phyloP scores from a whole-genome alignment of 208 protist species.

The Acanthamoeba rhysodes region DNA sequence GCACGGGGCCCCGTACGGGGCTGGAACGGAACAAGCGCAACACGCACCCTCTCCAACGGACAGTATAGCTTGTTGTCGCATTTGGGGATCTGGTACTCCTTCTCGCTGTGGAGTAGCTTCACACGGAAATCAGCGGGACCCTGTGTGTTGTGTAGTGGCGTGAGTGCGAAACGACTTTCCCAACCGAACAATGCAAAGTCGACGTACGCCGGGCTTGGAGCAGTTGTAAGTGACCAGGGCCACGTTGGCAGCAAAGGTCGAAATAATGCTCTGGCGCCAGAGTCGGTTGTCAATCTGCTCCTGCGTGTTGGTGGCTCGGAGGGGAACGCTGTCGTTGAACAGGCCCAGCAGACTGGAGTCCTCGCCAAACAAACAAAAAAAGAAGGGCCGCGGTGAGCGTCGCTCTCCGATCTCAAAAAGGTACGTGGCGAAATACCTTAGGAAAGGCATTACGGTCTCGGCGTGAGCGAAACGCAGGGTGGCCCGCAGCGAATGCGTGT shows the following conservation, averaged over 20 bases:
- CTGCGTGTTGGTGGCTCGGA: not conserved
- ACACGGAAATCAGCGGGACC: not conserved
- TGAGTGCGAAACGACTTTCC: too few relatives aligned
- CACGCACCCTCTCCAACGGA: not conserved
- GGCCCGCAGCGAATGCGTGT: not conserved
- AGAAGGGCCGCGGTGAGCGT: too few relatives aligned
- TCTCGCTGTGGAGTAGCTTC: slow-evolving; percentile 38
- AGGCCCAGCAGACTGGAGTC: slow-evolving; percentile 5
- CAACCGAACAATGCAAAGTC: not conserved
- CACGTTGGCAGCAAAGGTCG: slow-evolving; percentile 37
- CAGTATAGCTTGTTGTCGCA: slow-evolving; percentile 35
- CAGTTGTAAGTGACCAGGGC: slow-evolving; percentile 53
- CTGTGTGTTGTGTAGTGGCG: not conserved
- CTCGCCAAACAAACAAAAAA: too few relatives aligned
- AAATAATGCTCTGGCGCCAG: slow-evolving; percentile 6
- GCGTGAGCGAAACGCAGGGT: slow-evolving; percentile 40
- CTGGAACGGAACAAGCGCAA: not conserved
- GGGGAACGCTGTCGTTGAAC: slow-evolving; percentile 34
- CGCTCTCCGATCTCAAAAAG: not conserved
- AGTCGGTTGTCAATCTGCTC: not conserved
- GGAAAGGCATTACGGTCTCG: slow-evolving; percentile 42
- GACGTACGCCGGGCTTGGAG: slow-evolving; percentile 24
- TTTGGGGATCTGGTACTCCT: not conserved
- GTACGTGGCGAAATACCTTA: not conserved
- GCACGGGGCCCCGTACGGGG: too few relatives aligned